Base-by-base conservation (phyloP, 2,329 filamentous ascomycete genomes). In the Cercospora nicotianae region DNA sequence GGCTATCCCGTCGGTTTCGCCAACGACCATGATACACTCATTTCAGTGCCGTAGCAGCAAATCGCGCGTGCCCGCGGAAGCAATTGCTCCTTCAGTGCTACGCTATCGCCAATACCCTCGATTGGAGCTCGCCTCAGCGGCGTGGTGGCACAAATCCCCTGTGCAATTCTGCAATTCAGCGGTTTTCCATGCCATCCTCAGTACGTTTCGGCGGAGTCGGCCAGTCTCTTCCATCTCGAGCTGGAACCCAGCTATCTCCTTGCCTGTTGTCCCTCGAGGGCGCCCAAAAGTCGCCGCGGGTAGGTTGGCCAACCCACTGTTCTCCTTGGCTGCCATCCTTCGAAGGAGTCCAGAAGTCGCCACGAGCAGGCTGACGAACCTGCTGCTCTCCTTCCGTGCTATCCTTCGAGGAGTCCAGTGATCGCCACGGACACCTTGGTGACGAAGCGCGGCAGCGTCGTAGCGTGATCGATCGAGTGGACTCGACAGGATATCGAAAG, bases 211-310 rank as follows among this genome's bases (percentile, higher is more conserved):
- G 39, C 61, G 67, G 64, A 26, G 51, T 59, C 7, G 39, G 20
- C 68, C 65, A 69, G n/a, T 23, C 23, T 31, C 68, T 65, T n/a
- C 68, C 51, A 48, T 67, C 65, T 30, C 51, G 59, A 20, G 57
- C 61, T 28, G 68, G 61, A 12, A 65, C 63, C 68, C 68, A 69
- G 45, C 33, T 60, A 42, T 69, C 68, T 4, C 60, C 59, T 23
- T 28, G 33, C 18, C 59, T 42, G 36, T 13, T 31, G 59, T 60
- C 28, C 12, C 58, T 60, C 31, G 20, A 31, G 36, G 36, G 36
- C 36, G 36, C 36, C 36, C 36, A 39, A 39, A 39, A 39, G 36
- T 18, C 8, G 42, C 42, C 36, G 36, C 36, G 36, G 36, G 16
- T n/a, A 39, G 36, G 36, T 39, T 6, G 36, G 13, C 36, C 13